Conservation (phyloP, 2,329 filamentous ascomycete species). For the Paraphoma sp. region DNA sequence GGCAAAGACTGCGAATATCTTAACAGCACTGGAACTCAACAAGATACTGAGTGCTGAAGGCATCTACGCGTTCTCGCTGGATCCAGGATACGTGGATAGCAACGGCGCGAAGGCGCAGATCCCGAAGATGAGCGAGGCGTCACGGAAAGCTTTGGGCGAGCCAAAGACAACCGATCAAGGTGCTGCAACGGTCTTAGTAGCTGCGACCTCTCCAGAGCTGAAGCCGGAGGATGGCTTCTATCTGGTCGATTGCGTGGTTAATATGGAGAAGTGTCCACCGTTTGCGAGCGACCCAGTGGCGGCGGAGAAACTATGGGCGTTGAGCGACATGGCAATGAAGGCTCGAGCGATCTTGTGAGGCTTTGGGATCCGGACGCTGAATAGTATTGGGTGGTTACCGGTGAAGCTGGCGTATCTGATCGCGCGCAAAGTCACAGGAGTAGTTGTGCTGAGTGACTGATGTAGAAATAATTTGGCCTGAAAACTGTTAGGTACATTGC, state of each 20-base stretch:
- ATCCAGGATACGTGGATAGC: slow-evolving; percentile 17
- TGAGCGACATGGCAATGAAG: slow-evolving; percentile 20
- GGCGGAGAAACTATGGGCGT: slow-evolving; percentile 26
- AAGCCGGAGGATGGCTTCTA: not conserved
- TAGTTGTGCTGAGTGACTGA: too few relatives aligned
- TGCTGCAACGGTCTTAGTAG: slow-evolving; percentile 15
- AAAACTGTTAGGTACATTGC: too few relatives aligned
- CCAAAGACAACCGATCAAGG: slow-evolving; percentile 20
- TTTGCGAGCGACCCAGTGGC: slow-evolving; percentile 1
- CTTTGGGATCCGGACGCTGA: too few relatives aligned
- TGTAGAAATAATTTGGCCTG: too few relatives aligned
- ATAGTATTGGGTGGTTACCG: too few relatives aligned
- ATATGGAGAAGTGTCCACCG: not conserved
- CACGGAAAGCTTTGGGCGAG: not conserved
- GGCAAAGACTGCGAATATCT: slow-evolving; percentile 19
- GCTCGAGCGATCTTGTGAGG: not conserved
- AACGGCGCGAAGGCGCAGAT: not conserved
- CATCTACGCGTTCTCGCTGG: slow-evolving; percentile 13
- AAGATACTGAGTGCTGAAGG: not conserved
- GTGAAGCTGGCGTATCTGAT: too few relatives aligned
- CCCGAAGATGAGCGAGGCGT: not conserved
- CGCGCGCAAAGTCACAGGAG: too few relatives aligned
- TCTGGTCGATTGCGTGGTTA: slow-evolving; percentile 16
- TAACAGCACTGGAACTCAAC: slow-evolving; percentile 11
- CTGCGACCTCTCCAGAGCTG: slow-evolving; percentile 20